These are phyloP conservation scores for Rhododendron williamsianum DNA, from an alignment of 148 eudicot genomes.

Conservation along the genomic window DNA sequence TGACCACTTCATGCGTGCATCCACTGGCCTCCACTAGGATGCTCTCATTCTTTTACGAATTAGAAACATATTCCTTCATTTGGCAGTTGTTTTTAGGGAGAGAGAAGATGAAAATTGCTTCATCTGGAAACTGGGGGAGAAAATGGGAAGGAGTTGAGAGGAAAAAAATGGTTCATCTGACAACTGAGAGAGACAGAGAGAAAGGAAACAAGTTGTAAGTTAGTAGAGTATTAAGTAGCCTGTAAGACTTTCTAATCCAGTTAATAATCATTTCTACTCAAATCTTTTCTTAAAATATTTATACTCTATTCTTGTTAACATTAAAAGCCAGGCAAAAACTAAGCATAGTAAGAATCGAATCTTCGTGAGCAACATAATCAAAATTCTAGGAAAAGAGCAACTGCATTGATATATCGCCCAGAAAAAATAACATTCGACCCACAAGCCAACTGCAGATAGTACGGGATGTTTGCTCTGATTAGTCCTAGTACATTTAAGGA, in stretches of 20 bases:
- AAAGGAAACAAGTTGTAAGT: neutral
- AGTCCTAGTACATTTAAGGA: neutral
- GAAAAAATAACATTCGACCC: neutral
- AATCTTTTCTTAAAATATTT: neutral
- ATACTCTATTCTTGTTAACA: neutral
- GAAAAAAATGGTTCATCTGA: neutral
- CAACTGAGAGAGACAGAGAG: neutral
- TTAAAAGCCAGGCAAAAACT: neutral
- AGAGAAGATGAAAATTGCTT: neutral
- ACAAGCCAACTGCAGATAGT: neutral
- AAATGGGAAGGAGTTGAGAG: neutral
- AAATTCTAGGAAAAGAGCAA: neutral
- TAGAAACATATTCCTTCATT: neutral
- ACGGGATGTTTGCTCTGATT: neutral
- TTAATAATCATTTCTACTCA: neutral
- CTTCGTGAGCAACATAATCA: neutral
- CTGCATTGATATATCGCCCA: conserved; percentile 1
- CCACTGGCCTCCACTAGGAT: neutral
- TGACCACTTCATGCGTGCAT: neutral
- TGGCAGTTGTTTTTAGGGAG: neutral
- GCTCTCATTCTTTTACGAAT: conserved; percentile 3
- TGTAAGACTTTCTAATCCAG: neutral
- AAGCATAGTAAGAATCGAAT: neutral
- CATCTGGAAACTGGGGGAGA: neutral
- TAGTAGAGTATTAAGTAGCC: neutral